Percentiles rank a stretch among this genome's conserved stretches.
phyloP scores from a whole-genome alignment of 768 basidiomycete genomes.

The Tylopilus balloui region DNA sequence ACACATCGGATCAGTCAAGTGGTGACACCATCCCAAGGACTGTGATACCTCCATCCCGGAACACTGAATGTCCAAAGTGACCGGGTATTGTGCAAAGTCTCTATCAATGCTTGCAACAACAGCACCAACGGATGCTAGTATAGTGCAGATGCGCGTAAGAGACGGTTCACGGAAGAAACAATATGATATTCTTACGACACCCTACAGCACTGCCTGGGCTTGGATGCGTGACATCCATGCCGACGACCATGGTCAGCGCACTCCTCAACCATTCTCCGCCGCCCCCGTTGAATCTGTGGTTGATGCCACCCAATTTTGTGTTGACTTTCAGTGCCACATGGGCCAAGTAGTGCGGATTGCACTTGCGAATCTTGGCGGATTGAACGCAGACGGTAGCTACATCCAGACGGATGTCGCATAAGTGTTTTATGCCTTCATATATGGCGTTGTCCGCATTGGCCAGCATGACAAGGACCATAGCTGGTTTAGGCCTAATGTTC shows the following conservation, averaged over 20 bases:
- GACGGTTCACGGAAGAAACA: too few species aligned
- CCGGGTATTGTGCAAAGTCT: conserved; percentile 1
- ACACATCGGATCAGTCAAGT: background rate
- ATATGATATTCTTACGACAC: background rate
- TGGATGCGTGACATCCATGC: background rate
- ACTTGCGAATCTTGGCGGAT: background rate
- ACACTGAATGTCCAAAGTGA: background rate
- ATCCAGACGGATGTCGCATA: background rate
- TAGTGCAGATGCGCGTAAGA: background rate
- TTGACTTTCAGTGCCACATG: background rate
- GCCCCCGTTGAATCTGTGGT: background rate
- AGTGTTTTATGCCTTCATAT: background rate
- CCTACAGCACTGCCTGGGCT: background rate
- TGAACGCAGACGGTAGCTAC: background rate
- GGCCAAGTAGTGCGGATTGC: background rate
- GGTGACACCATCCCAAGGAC: background rate
- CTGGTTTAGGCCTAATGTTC: background rate
- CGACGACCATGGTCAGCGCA: background rate
- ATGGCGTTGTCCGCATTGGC: background rate
- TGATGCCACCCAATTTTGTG: background rate
- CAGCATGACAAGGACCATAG: background rate
- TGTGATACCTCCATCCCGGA: background rate
- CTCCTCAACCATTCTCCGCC: background rate
- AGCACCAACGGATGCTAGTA: background rate
- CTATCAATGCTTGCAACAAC: conserved; percentile 1